Percentiles rank a stretch among this genome's conserved stretches.
These are phyloP conservation scores for Penicillium brasilianum DNA, from an alignment of 2,329 filamentous ascomycete genomes.

Conservation along the genomic window DNA sequence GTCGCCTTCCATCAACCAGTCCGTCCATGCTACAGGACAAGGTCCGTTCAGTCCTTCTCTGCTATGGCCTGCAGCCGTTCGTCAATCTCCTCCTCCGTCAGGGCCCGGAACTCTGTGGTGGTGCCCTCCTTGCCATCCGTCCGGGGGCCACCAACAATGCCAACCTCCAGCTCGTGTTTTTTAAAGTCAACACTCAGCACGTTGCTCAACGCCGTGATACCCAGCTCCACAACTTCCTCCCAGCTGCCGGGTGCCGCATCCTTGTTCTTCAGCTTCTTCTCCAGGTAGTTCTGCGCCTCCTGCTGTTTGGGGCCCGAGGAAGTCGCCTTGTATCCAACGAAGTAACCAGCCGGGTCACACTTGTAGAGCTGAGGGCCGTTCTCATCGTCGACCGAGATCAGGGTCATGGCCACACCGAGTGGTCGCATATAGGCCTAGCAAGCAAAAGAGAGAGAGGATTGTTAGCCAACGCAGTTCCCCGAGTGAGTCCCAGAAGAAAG, in stretches of 20 bases:
- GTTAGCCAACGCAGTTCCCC: constrained; percentile 5
- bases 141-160: constrained; percentile 88
- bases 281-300: constrained; percentile 95
- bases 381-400: constrained; percentile 93
- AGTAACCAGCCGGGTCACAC: constrained; percentile 97
- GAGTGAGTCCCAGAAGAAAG: neutral
- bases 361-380: constrained; percentile 95
- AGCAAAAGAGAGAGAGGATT: neutral
- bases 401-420: constrained; percentile 90
- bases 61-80: constrained; percentile 97
- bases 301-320: constrained; percentile 98
- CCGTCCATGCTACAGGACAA: constrained; percentile 21
- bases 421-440: constrained; percentile 95
- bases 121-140: constrained; percentile 82
- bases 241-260: constrained; percentile 87
- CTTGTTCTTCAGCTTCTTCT: constrained; percentile 99
- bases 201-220: constrained; percentile 91
- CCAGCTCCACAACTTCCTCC: constrained; percentile 97
- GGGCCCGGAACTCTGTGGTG: constrained; percentile 77
- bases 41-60: constrained; percentile 82
- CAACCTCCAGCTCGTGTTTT: constrained; percentile 98
- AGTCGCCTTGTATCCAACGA: constrained; percentile 97
- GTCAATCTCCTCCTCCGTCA: constrained; percentile 98
- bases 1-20: neutral
- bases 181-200: constrained; percentile 99